Evolutionary conservation across 2,329 filamentous ascomycete species (phyloP), one percentile per base, ranked within the genome.

Genomic region (Pezicula neosporulosa): DNA sequence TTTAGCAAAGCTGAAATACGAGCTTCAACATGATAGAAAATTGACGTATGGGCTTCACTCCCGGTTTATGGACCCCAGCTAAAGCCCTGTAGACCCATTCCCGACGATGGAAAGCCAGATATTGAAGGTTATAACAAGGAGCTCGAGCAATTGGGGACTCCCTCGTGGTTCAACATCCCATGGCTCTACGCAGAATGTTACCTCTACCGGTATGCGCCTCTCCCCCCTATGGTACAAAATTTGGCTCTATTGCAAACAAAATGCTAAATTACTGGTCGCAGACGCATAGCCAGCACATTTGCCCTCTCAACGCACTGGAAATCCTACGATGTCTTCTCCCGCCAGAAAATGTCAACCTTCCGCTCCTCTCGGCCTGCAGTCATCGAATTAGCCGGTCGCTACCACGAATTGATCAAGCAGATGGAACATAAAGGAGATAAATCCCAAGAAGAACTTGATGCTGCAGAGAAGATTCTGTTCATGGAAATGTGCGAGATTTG

Each of bases 131-230:
- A 97, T 74, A 99, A 99, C 72, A 77, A 85, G 58, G 92, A 97
- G 70, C 74, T 99, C 6, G 80, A 87, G 59, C 77, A 85, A 58
- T 78, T 90, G 18, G 88, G 86, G 41, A 81, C 79, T 44, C 83
- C 88, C 0, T 85, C 80, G 44, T 99, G 94, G 94, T 87, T 93
- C 66, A 80, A 87, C 56, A 83, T 87, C 5, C 81, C 91, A 6
- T 99, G 94, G 94, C 79, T 99, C 2, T 99, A 83, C 70, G 77
- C 87, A 24, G 94, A 99, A 74, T 97, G 94, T 75, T 97, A 97
- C 69, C 80, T 99, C 52, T 97, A 93, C 74, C 79, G 88, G 84
- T 63, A 52, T 27, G 44, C 19, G 28, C 10, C 46, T 30, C 7
- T 3, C 21, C 27, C 21, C 4, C 6, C 24, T 15, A 37, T n/a